phyloP scores from a whole-genome alignment of 2,329 filamentous ascomycete genomes.

The Daldinia sp. region DNA sequence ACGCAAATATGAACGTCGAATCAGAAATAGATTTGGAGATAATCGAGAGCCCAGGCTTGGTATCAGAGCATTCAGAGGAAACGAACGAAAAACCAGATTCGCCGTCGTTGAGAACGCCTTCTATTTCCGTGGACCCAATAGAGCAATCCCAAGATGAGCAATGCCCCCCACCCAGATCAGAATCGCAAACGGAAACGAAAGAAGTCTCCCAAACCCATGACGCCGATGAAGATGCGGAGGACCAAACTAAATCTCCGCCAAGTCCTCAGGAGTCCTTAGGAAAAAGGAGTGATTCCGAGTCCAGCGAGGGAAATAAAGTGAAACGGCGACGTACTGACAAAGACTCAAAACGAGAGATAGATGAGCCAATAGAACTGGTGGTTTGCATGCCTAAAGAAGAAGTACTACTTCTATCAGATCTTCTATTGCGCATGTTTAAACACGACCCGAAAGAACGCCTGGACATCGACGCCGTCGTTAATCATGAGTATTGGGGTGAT shows the following conservation, averaged over 20 bases:
- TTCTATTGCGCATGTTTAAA: constrained; percentile 29
- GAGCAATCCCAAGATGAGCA: neutral
- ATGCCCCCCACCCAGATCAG: neutral
- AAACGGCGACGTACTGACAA: constrained; percentile 17
- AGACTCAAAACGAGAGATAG: neutral
- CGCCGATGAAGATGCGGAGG: neutral
- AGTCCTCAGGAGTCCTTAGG: neutral
- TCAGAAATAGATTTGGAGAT: neutral
- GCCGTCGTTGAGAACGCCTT: neutral
- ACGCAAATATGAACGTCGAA: neutral
- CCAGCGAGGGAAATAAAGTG: neutral
- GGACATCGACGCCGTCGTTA: constrained; percentile 23
- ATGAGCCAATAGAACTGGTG: constrained; percentile 7
- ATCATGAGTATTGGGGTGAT: constrained; percentile 30
- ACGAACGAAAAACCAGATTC: neutral
- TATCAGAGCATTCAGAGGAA: neutral
- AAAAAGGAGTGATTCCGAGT: constrained; percentile 7
- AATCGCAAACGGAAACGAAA: neutral
- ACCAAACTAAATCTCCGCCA: neutral
- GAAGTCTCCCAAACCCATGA: neutral
- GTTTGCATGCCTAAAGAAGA: constrained; percentile 25
- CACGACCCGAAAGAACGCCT: constrained; percentile 27
- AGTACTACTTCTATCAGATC: constrained; percentile 27
- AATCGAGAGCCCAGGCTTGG: neutral
- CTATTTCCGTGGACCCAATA: neutral